Conservation (phyloP, 2,329 filamentous ascomycete species). For the Exophiala calicioides region DNA sequence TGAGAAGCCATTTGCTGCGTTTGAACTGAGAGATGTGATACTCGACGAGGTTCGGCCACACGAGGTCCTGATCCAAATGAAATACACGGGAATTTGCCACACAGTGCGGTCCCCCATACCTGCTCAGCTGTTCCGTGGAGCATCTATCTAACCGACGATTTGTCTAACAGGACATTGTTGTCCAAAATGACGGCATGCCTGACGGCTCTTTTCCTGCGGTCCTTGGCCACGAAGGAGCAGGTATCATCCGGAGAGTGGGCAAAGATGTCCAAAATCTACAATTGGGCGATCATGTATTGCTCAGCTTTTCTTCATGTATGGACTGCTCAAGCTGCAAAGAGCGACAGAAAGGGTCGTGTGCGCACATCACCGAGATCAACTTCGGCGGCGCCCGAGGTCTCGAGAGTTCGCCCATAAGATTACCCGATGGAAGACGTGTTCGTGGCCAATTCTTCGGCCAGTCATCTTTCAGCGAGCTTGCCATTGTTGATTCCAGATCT, state of each 20-base stretch:
- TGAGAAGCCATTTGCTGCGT: conserved; percentile 72
- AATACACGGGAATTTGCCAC: conserved; percentile 86
- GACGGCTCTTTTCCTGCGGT: conserved; percentile 63
- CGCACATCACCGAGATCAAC: conserved; percentile 5
- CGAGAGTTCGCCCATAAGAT: neutral
- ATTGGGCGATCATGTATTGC: conserved; percentile 84
- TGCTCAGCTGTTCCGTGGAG: neutral
- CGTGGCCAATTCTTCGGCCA: conserved; percentile 12
- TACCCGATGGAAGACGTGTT: conserved; percentile 1
- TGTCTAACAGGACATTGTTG: conserved; percentile 36
- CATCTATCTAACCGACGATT: neutral
- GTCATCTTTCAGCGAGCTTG: conserved; percentile 18
- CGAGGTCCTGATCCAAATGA: conserved; percentile 87
- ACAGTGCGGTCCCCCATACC: conserved; percentile 61
- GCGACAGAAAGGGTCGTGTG: conserved; percentile 1
- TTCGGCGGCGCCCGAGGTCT: conserved; percentile 3
- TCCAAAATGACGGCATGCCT: conserved; percentile 22
- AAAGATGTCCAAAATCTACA: conserved; percentile 65
- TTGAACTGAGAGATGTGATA: conserved; percentile 54
- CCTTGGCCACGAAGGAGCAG: conserved; percentile 55
- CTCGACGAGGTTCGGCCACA: conserved; percentile 76
- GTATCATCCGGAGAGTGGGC: conserved; percentile 55
- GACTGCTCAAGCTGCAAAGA: conserved; percentile 1
- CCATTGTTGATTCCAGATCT: conserved; percentile 17
- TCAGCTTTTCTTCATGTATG: conserved; percentile 22